These are phyloP conservation scores for Spathaspora boniae DNA, from an alignment of 805 yeast species.

Conservation along the genomic window DNA sequence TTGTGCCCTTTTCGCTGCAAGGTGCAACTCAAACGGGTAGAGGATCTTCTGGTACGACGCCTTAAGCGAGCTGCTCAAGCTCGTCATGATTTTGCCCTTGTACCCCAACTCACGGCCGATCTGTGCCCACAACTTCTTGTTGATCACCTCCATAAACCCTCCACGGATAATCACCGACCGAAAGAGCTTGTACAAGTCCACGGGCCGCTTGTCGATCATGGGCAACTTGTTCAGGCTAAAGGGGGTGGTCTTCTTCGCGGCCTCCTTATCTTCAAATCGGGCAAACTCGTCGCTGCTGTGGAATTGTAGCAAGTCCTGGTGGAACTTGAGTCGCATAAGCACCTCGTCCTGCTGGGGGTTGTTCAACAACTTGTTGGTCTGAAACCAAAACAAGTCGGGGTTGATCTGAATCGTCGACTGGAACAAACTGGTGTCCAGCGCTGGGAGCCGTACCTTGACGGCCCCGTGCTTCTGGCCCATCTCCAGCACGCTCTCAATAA, in stretches of 20 bases:
- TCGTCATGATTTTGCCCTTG: slow-evolving; percentile 66
- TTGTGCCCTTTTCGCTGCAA: slow-evolving; percentile 6
- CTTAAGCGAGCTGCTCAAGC: slow-evolving; percentile 64
- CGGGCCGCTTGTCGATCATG: slow-evolving; percentile 58
- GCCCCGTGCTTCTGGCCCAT: slow-evolving; percentile 66
- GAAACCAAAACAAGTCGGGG: slow-evolving; percentile 50
- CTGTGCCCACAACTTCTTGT: slow-evolving; percentile 75
- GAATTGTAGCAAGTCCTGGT: slow-evolving; percentile 42
- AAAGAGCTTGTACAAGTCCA: slow-evolving; percentile 61
- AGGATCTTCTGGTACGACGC: slow-evolving; percentile 49
- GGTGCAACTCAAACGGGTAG: slow-evolving; percentile 26
- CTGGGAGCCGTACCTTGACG: slow-evolving; percentile 67
- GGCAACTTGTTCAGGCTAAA: slow-evolving; percentile 47
- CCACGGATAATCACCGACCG: slow-evolving; percentile 61
- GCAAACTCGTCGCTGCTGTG: slow-evolving; percentile 22
- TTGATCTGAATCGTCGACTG: slow-evolving; percentile 29
- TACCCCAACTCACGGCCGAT: slow-evolving; percentile 79
- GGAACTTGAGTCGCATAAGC: slow-evolving; percentile 44
- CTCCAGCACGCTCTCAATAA: slow-evolving; percentile 50
- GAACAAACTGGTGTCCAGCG: slow-evolving; percentile 15
- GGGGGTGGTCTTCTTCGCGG: slow-evolving; percentile 1
- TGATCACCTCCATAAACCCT: slow-evolving; percentile 62
- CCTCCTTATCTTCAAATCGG: slow-evolving; percentile 2
- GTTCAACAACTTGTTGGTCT: slow-evolving; percentile 46
- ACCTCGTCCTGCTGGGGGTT: slow-evolving; percentile 42